phyloP scores from a whole-genome alignment of 2,329 filamentous ascomycete genomes.

The Xylaria sp. region DNA sequence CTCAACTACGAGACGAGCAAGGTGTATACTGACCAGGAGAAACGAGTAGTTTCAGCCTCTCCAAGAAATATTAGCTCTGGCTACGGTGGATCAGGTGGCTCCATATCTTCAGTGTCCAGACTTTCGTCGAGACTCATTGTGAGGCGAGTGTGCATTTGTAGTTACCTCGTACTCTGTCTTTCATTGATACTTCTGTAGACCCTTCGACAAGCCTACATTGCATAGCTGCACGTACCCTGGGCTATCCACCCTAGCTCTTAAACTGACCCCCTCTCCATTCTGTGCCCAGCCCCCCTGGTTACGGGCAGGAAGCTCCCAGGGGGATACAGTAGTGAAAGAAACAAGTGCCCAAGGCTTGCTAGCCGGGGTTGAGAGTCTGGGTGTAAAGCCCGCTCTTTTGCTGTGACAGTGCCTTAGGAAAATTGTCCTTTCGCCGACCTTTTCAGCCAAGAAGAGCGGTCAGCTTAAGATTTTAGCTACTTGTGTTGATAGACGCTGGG shows the following conservation, averaged over 20 bases:
- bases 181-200: slow-evolving; percentile 4
- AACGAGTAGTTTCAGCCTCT: slow-evolving; percentile 11
- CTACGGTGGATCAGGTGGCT: neutral
- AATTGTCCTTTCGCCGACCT: slow-evolving; percentile 38
- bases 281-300: slow-evolving; percentile 22
- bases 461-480: slow-evolving; percentile 44
- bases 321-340: neutral
- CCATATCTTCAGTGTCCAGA: neutral
- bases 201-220: slow-evolving; percentile 23
- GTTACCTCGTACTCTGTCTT: slow-evolving; percentile 24
- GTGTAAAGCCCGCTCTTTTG: slow-evolving; percentile 34
- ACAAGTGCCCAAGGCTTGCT: slow-evolving; percentile 24
- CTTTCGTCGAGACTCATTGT: neutral
- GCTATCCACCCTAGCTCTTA: slow-evolving; percentile 18
- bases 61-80: neutral
- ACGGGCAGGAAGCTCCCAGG: slow-evolving; percentile 24
- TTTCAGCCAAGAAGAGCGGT: slow-evolving; percentile 46
- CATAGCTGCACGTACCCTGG: slow-evolving; percentile 27
- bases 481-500: slow-evolving; percentile 29
- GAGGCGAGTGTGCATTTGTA: slow-evolving; percentile 27
- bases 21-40: neutral
- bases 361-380: slow-evolving; percentile 27
- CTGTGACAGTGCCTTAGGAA: slow-evolving; percentile 19
- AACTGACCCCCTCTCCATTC: slow-evolving; percentile 29
- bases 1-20: neutral